Conservation (phyloP, 108 stramenopile species). For the Mediolabrus comicus region DNA sequence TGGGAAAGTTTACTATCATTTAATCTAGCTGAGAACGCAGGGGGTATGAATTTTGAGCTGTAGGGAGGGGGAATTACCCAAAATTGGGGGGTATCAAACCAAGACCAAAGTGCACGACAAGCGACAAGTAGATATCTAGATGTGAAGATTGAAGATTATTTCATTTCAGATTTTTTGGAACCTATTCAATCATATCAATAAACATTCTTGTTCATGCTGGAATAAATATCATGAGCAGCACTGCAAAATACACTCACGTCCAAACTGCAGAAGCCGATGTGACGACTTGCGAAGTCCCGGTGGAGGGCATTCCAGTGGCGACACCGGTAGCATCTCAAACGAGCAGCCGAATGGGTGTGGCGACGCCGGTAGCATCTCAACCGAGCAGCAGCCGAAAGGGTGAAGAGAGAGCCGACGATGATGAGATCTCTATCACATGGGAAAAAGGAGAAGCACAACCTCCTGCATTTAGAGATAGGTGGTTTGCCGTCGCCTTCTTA, state of each 20-base stretch:
- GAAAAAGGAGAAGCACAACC: slow-evolving; percentile 41
- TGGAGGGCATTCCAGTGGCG: background rate
- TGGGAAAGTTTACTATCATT: too few relatives aligned
- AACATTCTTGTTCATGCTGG: background rate
- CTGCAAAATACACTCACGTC: background rate
- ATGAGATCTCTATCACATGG: slow-evolving; percentile 21
- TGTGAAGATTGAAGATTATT: too few relatives aligned
- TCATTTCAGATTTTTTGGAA: too few relatives aligned
- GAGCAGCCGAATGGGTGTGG: background rate
- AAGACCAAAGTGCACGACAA: too few relatives aligned
- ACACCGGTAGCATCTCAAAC: background rate
- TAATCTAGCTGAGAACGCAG: too few relatives aligned
- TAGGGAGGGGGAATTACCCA: too few relatives aligned
- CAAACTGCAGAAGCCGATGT: background rate
- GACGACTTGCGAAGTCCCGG: background rate
- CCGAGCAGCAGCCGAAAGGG: background rate
- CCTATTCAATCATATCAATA: too few relatives aligned
- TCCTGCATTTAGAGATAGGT: slow-evolving; percentile 45
- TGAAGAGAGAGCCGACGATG: slow-evolving; percentile 3
- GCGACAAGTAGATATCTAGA: too few relatives aligned
- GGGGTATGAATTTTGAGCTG: too few relatives aligned
- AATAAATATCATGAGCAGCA: background rate
- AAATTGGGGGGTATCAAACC: too few relatives aligned
- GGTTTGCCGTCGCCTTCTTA: slow-evolving; percentile 57
- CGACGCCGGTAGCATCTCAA: background rate